Evolutionary conservation across 2,329 filamentous ascomycete species (phyloP).

Genomic region (Knufia fluminis): DNA sequence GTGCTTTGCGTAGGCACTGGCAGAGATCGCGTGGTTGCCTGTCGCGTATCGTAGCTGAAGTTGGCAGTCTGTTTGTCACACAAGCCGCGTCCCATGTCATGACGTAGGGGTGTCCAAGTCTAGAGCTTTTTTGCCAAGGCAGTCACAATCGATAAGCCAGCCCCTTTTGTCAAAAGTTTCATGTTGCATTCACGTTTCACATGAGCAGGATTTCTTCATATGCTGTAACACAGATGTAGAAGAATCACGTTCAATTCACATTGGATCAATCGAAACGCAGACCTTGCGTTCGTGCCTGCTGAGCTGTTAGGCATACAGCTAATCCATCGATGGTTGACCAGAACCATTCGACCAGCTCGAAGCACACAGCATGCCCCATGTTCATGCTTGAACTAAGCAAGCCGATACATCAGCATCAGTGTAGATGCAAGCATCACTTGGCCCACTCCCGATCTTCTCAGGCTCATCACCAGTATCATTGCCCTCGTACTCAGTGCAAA

Average conservation of each 20-base stretch:
- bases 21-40: background rate
- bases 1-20: background rate
- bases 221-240: too few relatives aligned
- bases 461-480: constrained; percentile 29
- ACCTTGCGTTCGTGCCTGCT: too few relatives aligned
- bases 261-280: too few relatives aligned
- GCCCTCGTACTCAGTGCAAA: constrained; percentile 30
- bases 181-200: too few relatives aligned
- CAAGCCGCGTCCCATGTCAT: background rate
- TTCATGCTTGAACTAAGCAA: background rate
- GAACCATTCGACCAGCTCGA: background rate
- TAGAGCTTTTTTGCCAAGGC: background rate
- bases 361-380: background rate
- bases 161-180: background rate
- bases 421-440: constrained; percentile 28
- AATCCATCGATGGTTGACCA: too few relatives aligned
- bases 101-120: background rate
- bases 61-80: background rate
- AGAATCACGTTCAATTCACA: too few relatives aligned
- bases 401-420: constrained; percentile 7
- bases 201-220: too few relatives aligned
- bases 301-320: too few relatives aligned
- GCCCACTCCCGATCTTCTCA: constrained; percentile 25
- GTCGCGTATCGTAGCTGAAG: background rate
- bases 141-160: background rate